A percentile compares a stretch with the other conserved stretches of the same genome.
phyloP scores from a whole-genome alignment of 768 basidiomycete species.

The Pleurotus giganteus region DNA sequence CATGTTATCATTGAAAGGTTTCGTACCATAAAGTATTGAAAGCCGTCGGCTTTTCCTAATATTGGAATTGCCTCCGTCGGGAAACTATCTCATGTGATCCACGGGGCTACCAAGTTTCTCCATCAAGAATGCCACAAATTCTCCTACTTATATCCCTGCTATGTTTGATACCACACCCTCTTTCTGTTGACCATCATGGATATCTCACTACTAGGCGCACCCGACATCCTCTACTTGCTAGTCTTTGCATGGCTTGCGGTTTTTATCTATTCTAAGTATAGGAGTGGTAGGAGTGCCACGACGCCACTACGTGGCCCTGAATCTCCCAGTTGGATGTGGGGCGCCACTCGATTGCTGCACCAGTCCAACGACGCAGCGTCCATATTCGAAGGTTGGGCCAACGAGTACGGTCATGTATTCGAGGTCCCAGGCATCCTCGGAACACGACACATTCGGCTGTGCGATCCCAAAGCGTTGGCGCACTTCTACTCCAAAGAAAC shows the following conservation, averaged over 20 bases:
- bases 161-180: too few relatives aligned
- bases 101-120: too few relatives aligned
- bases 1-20: too few relatives aligned
- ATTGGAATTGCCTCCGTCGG: too few relatives aligned
- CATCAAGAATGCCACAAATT: too few relatives aligned
- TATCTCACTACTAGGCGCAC: not conserved
- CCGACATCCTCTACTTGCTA: not conserved
- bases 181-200: too few relatives aligned
- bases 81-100: too few relatives aligned
- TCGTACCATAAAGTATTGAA: too few relatives aligned
- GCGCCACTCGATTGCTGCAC: constrained; percentile 27
- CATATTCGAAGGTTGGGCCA: constrained; percentile 45
- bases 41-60: too few relatives aligned
- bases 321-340: constrained; percentile 40
- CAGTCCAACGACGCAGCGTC: constrained; percentile 25
- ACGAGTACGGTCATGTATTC: constrained; percentile 46
- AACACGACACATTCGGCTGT: constrained; percentile 30
- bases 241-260: not conserved
- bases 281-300: constrained; percentile 9
- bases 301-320: constrained; percentile 43
- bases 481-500: constrained; percentile 53
- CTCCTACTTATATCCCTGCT: too few relatives aligned
- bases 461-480: constrained; percentile 49
- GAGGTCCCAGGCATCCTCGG: constrained; percentile 36
- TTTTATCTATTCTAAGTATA: not conserved